phyloP scores from a whole-genome alignment of 192 early-diverging fungal species.

The Bifiguratus adelaidae region DNA sequence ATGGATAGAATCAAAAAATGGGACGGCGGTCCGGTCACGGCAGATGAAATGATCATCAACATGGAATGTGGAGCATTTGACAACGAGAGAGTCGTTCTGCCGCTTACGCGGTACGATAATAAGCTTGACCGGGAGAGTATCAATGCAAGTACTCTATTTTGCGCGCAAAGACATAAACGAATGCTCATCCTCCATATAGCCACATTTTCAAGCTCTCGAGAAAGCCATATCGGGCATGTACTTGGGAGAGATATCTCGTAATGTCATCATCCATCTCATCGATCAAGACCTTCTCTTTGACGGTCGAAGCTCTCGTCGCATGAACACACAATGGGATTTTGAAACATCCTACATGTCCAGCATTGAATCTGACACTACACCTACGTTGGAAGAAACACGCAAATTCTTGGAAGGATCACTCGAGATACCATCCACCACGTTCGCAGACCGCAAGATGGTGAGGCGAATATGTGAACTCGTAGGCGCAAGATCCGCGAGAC shows the following conservation, averaged over 20 bases:
- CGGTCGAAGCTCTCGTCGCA: conserved; percentile 37
- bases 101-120: conserved; percentile 66
- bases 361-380: conserved; percentile 47
- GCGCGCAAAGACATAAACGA: no score
- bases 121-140: conserved; percentile 58
- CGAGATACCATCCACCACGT: conserved; percentile 44
- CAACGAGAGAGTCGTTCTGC: conserved; percentile 49
- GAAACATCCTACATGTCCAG: conserved; percentile 48
- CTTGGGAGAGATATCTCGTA: conserved; percentile 69
- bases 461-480: conserved; percentile 65
- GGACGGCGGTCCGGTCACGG: neutral
- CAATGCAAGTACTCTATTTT: neutral
- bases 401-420: conserved; percentile 53
- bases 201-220: conserved; percentile 64
- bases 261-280: conserved; percentile 60
- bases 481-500: conserved; percentile 60
- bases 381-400: conserved; percentile 44
- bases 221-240: conserved; percentile 87
- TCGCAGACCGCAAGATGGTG: conserved; percentile 60
- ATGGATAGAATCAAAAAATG: neutral
- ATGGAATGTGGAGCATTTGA: conserved; percentile 87
- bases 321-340: conserved; percentile 50
- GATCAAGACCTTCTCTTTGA: conserved; percentile 60
- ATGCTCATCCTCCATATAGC: conserved; percentile 44
- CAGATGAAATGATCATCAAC: conserved; percentile 74